Conservation (phyloP, 2,329 filamentous ascomycete genomes). For the Neonectria coccinea region DNA sequence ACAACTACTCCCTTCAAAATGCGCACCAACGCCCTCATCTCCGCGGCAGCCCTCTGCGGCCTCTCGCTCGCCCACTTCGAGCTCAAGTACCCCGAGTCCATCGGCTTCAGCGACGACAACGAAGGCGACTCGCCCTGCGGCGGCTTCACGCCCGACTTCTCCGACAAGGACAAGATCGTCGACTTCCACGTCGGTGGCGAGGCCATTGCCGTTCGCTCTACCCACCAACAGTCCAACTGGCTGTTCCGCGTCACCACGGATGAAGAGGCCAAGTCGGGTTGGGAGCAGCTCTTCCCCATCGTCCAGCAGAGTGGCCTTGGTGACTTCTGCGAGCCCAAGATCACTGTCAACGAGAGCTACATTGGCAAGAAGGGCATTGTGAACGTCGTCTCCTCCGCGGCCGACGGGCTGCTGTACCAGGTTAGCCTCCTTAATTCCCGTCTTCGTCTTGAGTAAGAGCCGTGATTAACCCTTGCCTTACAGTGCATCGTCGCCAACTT, state of each 20-base stretch:
- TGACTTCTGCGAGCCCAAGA: constrained; percentile 62
- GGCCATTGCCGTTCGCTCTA: constrained; percentile 59
- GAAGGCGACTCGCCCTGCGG: constrained; percentile 64
- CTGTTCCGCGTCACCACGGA: constrained; percentile 70
- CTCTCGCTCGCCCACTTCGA: constrained; percentile 65
- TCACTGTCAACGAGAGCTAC: constrained; percentile 63
- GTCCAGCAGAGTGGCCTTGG: constrained; percentile 67
- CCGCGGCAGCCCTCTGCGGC: constrained; percentile 54
- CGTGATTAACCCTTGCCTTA: neutral
- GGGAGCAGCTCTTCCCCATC: constrained; percentile 67
- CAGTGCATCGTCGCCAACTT: constrained; percentile 69
- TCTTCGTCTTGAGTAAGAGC: too few species aligned
- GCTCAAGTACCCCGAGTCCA: constrained; percentile 60
- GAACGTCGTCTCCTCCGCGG: constrained; percentile 62
- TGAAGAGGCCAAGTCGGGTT: constrained; percentile 58
- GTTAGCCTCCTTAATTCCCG: constrained; percentile 50
- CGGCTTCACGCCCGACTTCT: constrained; percentile 61
- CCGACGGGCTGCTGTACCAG: constrained; percentile 69
- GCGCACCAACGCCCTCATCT: constrained; percentile 50
- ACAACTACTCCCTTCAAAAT: constrained; percentile 47
- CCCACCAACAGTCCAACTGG: constrained; percentile 66
- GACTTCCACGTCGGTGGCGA: constrained; percentile 71
- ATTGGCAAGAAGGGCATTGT: constrained; percentile 68
- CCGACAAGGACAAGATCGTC: constrained; percentile 59
- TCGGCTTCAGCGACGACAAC: constrained; percentile 62